Conservation (phyloP, 805 yeast species). For the Starmerella stellata region DNA sequence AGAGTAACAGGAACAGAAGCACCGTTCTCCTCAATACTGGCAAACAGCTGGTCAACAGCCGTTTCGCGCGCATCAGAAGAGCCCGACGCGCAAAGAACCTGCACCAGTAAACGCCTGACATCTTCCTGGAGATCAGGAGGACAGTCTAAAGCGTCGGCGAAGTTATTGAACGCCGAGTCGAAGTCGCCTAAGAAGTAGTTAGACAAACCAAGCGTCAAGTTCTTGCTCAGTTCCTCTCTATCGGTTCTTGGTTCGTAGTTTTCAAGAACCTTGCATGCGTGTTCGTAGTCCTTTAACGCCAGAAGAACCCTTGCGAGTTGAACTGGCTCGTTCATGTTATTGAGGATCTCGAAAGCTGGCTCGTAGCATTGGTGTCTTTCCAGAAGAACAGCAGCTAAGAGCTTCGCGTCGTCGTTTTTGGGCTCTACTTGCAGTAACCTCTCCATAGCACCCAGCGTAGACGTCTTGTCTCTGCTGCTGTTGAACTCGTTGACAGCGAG, state of each 20-base stretch:
- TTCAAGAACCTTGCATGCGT: slow-evolving; percentile 32
- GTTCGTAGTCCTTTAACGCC: slow-evolving; percentile 37
- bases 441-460: slow-evolving; percentile 27
- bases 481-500: slow-evolving; percentile 37
- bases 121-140: slow-evolving; percentile 32
- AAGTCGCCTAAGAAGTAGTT: slow-evolving; percentile 45
- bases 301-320: slow-evolving; percentile 56
- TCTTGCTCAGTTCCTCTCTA: slow-evolving; percentile 37
- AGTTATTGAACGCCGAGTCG: slow-evolving; percentile 47
- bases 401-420: slow-evolving; percentile 16
- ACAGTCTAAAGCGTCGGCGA: slow-evolving; percentile 41
- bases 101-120: slow-evolving; percentile 56
- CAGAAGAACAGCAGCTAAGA: slow-evolving; percentile 20
- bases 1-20: slow-evolving; percentile 48
- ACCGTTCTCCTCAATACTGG: slow-evolving; percentile 44
- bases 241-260: slow-evolving; percentile 35
- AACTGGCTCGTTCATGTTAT: slow-evolving; percentile 5
- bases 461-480: slow-evolving; percentile 1
- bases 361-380: slow-evolving; percentile 56
- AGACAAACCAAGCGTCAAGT: slow-evolving; percentile 55
- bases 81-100: slow-evolving; percentile 61
- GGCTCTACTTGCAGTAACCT: slow-evolving; percentile 35
- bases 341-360: slow-evolving; percentile 27
- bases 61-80: slow-evolving; percentile 62
- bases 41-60: slow-evolving; percentile 66